Evolutionary conservation across 345 rosid species (phyloP).

Genomic region (Gossypium anomalum): DNA sequence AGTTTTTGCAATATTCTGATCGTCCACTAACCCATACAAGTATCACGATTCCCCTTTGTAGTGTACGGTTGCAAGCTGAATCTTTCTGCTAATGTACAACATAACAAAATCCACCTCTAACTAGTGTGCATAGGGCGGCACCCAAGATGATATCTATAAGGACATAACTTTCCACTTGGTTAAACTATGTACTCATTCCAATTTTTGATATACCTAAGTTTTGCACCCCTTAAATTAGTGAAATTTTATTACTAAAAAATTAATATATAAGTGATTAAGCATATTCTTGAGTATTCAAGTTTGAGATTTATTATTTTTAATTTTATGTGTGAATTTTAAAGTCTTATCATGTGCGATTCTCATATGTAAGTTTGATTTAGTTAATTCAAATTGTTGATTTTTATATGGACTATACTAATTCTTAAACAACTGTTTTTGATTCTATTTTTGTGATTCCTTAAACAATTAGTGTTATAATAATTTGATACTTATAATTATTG

Average conservation of each 20-base stretch:
- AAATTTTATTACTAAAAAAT: neutral
- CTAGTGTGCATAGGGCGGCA: conserved; percentile 10
- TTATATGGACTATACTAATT: fast-evolving
- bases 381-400: too few relatives aligned
- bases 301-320: too few relatives aligned
- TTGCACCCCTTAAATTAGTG: neutral
- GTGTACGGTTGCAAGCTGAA: conserved; percentile 42
- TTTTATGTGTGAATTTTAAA: too few relatives aligned
- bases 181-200: neutral
- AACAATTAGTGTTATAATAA: too few relatives aligned
- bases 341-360: fast-evolving
- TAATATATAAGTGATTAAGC: too few relatives aligned
- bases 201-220: neutral
- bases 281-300: too few relatives aligned
- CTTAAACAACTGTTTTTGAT: too few relatives aligned
- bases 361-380: fast-evolving
- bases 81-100: conserved; percentile 24
- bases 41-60: conserved; percentile 97
- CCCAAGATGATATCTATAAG: conserved; percentile 2
- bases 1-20: conserved; percentile 8
- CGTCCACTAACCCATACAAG: conserved; percentile 67
- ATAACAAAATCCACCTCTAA: neutral
- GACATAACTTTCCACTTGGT: neutral
- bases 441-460: too few relatives aligned
- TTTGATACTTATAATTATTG: too few relatives aligned